Conservation (phyloP, 2,329 filamentous ascomycete genomes). For the Didymella sp. region DNA sequence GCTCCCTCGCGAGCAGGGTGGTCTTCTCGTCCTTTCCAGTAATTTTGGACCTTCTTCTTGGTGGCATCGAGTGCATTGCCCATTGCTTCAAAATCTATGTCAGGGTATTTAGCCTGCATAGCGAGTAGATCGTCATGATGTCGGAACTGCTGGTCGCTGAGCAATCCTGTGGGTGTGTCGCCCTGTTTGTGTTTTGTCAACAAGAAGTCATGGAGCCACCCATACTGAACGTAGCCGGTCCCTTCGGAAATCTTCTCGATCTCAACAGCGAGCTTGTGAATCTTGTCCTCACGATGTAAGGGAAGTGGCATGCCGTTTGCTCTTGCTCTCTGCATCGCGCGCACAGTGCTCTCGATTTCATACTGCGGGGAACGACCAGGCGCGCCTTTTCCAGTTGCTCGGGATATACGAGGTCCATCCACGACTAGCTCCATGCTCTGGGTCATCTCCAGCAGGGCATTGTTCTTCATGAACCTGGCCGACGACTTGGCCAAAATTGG, state of each 20-base stretch:
- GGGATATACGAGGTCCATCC: slow-evolving; percentile 17
- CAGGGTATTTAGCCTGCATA: slow-evolving; percentile 23
- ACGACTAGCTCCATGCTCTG: slow-evolving; percentile 60
- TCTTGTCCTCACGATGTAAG: slow-evolving; percentile 32
- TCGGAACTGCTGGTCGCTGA: slow-evolving; percentile 19
- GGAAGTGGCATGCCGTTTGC: slow-evolving; percentile 35
- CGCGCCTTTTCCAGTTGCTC: slow-evolving; percentile 22
- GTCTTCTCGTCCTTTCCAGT: neutral
- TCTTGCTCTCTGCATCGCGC: slow-evolving; percentile 31
- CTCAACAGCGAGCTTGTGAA: slow-evolving; percentile 39
- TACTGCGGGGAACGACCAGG: slow-evolving; percentile 39
- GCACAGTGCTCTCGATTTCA: slow-evolving; percentile 38
- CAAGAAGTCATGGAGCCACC: slow-evolving; percentile 32
- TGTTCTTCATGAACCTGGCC: slow-evolving; percentile 61
- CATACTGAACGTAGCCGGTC: slow-evolving; percentile 23
- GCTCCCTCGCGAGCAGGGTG: slow-evolving; percentile 20
- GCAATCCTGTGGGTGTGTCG: slow-evolving; percentile 29
- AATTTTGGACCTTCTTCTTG: neutral
- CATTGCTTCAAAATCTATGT: slow-evolving; percentile 15
- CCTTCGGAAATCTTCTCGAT: slow-evolving; percentile 28
- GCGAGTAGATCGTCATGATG: slow-evolving; percentile 9
- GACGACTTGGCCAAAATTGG: slow-evolving; percentile 66
- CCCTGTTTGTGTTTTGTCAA: slow-evolving; percentile 29
- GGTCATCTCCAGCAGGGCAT: slow-evolving; percentile 67
- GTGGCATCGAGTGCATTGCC: slow-evolving; percentile 1